Base-by-base conservation (phyloP, 1,139 yeast genomes). In the Kodamaea sp. region DNA sequence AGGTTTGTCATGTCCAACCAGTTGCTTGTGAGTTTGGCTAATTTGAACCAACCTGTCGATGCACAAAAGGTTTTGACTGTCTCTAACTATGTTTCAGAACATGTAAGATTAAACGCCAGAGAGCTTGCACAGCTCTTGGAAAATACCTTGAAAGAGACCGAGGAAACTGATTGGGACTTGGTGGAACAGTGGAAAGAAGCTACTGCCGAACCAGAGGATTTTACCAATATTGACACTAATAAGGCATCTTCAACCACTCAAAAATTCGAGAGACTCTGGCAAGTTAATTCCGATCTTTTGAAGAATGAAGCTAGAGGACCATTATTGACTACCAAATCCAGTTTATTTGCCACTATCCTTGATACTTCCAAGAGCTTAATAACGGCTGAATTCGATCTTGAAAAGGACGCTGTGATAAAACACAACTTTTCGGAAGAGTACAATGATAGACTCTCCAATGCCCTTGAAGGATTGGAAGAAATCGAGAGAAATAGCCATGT, bases 1-100 rank as follows among this genome's bases (percentile, higher is more conserved):
- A 68, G 95, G 43, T 92, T 66, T 50, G 66, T 92, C 7, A 83
- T 90, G 92, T 80, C 96, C 4, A 89, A 88, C 53, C 95, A 84
- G 50, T 59, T 83, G 7, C 56, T 92, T 32, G 82, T 83, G 0
- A 72, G 83, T 1, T 60, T 92, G 33, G 80, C 83, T 4, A 65
- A 73, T 9, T 51, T 68, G 31, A 50, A 68, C 9, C 63, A 69
- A 28, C 94, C 96, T 1, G 71, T 76, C 0, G 80, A 73, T 39
- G 62, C 76, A 0, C 63, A 69, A 12, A 80, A 78, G n/a, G 76
- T 87, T 3, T 55, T 84, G 25, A 66, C 73, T 21, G 71, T 67
- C 13, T 73, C 74, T 28, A 72, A 64, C 38, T 70, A 61, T 37
- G 67, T 73, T 23, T 72, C 82, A 11, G 83, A 78, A 34, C 69